A percentile compares a stretch with the other conserved stretches of the same genome.
These are phyloP conservation scores for Pilaira anomala DNA, from an alignment of 192 early-diverging fungal genomes.

Conservation along the genomic window DNA sequence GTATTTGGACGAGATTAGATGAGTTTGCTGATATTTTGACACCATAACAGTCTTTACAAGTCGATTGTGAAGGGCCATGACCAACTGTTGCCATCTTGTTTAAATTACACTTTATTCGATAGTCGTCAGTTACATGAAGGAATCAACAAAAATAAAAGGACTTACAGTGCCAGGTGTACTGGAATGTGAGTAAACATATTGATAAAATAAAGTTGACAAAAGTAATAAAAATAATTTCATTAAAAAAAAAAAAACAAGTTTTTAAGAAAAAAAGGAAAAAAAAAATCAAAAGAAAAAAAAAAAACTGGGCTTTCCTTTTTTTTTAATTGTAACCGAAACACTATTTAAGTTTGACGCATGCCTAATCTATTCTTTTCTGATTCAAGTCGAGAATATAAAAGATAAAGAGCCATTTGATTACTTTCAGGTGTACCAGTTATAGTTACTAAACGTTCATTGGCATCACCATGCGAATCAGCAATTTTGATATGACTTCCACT, in stretches of 20 bases:
- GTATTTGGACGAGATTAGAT: not conserved
- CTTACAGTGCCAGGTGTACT: conserved; percentile 23
- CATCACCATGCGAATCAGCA: conserved; percentile 63
- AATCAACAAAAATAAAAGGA: not conserved
- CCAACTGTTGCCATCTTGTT: conserved; percentile 19
- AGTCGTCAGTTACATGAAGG: not conserved
- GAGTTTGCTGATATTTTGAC: not conserved
- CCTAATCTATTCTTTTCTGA: conserved; percentile 56
- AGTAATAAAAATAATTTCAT: not conserved
- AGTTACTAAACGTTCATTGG: conserved; percentile 81
- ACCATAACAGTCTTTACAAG: conserved; percentile 17
- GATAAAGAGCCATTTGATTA: conserved; percentile 88
- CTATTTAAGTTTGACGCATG: conserved; percentile 16
- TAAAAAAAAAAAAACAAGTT: no score
- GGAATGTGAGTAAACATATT: not conserved
- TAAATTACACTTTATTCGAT: conserved; percentile 16
- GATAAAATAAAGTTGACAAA: not conserved
- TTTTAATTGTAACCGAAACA: conserved; percentile 1
- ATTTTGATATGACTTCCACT: conserved; percentile 89
- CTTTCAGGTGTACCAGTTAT: conserved; percentile 84
- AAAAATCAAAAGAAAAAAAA: not conserved
- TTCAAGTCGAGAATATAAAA: conserved; percentile 88
- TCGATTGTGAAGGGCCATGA: conserved; percentile 16
- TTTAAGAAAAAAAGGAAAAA: not conserved
- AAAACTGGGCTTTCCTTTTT: not conserved